Evolutionary conservation across 495 filamentous ascomycete genomes (phyloP), one percentile per base, ranked within the genome.

Genomic region (Aspergillus bertholletiae): DNA sequence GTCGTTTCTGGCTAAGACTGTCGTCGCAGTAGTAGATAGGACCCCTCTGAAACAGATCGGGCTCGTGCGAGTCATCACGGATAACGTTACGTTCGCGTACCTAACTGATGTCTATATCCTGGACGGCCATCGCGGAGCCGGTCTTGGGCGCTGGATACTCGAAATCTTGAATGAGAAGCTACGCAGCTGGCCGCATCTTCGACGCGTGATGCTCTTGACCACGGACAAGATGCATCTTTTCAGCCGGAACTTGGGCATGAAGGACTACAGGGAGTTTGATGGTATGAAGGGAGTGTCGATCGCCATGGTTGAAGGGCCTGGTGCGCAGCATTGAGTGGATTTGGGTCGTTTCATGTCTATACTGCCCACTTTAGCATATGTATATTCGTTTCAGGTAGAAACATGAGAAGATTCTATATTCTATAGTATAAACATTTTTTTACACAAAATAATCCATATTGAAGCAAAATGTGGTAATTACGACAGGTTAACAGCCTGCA

Each of bases 21-120:
- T 32, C 30, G 7, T 9, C n/a, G n/a, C n/a, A n/a, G 7, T 12
- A 32, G 30, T 11, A 7, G 8, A 32, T 32, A 32, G 8, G 30
- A 2, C 8, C 30, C 30, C 30, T 32, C 43, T 53, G 11, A 30
- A 65, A 34, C 73, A 75, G 45, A 74, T 89, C 37, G 87, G 85
- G 8, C 69, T 89, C 20, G 84, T 79, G 9, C 76, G 86, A 6
- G 61, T 88, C 7, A 65, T 89, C 22, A 90, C 86, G 0, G 87
- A 89, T 58, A 64, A 79, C 55, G 74, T 82, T 8, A 85, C 84
- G 0, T 80, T 86, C 56, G 84, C 75, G n/a, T 89, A 87, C 60
- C 70, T 89, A 21, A 86, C 87, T 7, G 87, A 89, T 53, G 82
- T 90, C 20, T 90, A 83, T 55, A 68, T 90, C 4, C 51, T 83